phyloP scores from a whole-genome alignment of 306 rosid genomes.

The Cicer pinnatifidum region DNA sequence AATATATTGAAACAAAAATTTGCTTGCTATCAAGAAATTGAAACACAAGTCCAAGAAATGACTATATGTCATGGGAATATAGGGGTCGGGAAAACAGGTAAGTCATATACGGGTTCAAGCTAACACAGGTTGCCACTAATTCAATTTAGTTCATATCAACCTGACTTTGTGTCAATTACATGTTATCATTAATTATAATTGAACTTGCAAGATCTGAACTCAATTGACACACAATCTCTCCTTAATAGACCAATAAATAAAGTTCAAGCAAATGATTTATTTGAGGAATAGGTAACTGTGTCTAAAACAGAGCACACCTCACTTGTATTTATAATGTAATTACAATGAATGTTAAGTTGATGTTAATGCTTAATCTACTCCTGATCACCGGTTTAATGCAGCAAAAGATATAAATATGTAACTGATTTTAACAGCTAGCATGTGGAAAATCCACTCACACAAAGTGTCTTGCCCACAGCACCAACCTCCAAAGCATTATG shows the following conservation, averaged over 20 bases:
- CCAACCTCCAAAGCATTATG: constrained; percentile 53
- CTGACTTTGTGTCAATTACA: neutral
- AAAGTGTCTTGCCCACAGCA: constrained; percentile 42
- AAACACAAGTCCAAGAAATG: constrained; percentile 1
- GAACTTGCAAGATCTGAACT: constrained; percentile 2
- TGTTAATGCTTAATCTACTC: neutral
- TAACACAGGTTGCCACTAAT: constrained; percentile 4
- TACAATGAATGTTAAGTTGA: constrained; percentile 1
- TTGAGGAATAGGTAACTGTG: neutral
- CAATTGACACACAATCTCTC: neutral
- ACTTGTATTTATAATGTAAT: constrained; percentile 2
- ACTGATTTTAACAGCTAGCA: neutral
- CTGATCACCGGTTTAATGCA: neutral
- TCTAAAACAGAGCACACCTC: neutral
- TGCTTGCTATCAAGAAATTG: constrained; percentile 6
- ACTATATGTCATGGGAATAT: neutral
- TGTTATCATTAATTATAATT: constrained; percentile 9
- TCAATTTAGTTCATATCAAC: constrained; percentile 5
- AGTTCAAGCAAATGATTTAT: neutral
- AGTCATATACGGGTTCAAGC: neutral
- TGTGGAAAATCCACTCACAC: constrained; percentile 45
- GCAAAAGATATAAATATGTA: neutral
- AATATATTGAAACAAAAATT: constrained; percentile 23
- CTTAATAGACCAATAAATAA: neutral
- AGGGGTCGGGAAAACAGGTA: neutral